A percentile compares a stretch with the other conserved stretches of the same genome.
Evolutionary conservation across 129 eudicot genomes (phyloP).

Genomic region (Deinandra increscens): DNA sequence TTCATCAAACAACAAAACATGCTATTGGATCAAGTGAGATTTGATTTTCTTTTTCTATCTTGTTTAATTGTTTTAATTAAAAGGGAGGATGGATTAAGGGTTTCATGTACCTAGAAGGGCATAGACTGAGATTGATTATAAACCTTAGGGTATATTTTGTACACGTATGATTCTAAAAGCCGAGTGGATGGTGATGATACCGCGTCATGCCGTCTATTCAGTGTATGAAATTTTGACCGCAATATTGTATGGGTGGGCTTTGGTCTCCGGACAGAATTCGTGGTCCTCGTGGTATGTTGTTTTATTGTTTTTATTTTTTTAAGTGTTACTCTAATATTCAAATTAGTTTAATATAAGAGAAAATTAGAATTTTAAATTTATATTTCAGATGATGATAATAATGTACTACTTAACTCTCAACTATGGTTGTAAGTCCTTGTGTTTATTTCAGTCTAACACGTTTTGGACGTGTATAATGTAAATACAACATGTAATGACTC

Average conservation of each 20-base stretch:
- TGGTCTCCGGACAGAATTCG: constrained; percentile 14
- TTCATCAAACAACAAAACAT: too few relatives aligned
- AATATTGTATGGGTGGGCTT: constrained; percentile 9
- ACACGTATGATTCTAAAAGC: not conserved
- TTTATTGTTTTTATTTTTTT: not conserved
- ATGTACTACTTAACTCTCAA: too few relatives aligned
- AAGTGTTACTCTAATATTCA: too few relatives aligned
- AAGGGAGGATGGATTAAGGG: not conserved
- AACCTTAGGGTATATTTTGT: not conserved
- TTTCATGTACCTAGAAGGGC: not conserved
- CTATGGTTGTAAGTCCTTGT: too few relatives aligned
- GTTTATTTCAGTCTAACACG: too few relatives aligned
- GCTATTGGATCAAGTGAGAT: not conserved
- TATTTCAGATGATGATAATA: too few relatives aligned
- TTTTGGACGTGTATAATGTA: too few relatives aligned
- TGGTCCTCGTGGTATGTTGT: constrained; percentile 10
- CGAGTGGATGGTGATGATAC: constrained; percentile 14
- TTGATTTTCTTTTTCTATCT: not conserved
- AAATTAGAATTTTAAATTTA: too few relatives aligned
- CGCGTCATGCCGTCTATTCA: constrained; percentile 7
- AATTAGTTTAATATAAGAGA: too few relatives aligned
- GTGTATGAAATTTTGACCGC: constrained; percentile 10
- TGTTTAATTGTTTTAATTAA: too few relatives aligned
- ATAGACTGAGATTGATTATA: not conserved
- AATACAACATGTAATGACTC: too few relatives aligned